Evolutionary conservation across 2,329 filamentous ascomycete species (phyloP).

Genomic region (Ascochyta rabiei): DNA sequence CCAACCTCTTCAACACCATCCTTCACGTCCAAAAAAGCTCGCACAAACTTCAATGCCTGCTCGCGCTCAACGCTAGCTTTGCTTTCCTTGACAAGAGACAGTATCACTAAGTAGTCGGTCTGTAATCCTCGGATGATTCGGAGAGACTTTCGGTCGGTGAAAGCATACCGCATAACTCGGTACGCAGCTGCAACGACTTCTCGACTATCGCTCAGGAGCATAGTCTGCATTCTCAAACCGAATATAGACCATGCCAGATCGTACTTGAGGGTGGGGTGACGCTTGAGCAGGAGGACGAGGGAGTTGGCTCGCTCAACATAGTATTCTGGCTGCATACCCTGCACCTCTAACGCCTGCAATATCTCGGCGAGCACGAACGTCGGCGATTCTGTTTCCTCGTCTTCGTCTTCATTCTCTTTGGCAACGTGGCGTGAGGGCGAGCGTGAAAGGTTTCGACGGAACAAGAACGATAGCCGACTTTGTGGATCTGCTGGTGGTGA

Average conservation of each 20-base stretch:
- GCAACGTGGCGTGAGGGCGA: slow-evolving; percentile 55
- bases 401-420: slow-evolving; percentile 66
- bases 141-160: slow-evolving; percentile 88
- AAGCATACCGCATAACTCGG: slow-evolving; percentile 89
- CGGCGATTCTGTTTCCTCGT: slow-evolving; percentile 77
- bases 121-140: slow-evolving; percentile 86
- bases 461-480: slow-evolving; percentile 63
- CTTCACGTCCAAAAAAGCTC: slow-evolving; percentile 94
- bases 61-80: slow-evolving; percentile 97
- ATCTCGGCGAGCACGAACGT: slow-evolving; percentile 91
- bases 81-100: slow-evolving; percentile 91
- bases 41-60: slow-evolving; percentile 94
- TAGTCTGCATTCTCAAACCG: slow-evolving; percentile 88
- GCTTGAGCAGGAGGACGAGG: slow-evolving; percentile 94
- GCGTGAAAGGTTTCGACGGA: slow-evolving; percentile 61
- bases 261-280: slow-evolving; percentile 91
- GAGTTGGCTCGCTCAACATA: slow-evolving; percentile 93
- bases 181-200: slow-evolving; percentile 97
- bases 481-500: slow-evolving; percentile 53
- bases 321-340: slow-evolving; percentile 89
- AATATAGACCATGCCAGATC: slow-evolving; percentile 97
- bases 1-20: slow-evolving; percentile 89
- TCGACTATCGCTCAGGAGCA: slow-evolving; percentile 93
- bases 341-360: slow-evolving; percentile 84
- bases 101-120: slow-evolving; percentile 89